Conservation (phyloP, 495 filamentous ascomycete species). For the Talaromyces nanjingensis region DNA sequence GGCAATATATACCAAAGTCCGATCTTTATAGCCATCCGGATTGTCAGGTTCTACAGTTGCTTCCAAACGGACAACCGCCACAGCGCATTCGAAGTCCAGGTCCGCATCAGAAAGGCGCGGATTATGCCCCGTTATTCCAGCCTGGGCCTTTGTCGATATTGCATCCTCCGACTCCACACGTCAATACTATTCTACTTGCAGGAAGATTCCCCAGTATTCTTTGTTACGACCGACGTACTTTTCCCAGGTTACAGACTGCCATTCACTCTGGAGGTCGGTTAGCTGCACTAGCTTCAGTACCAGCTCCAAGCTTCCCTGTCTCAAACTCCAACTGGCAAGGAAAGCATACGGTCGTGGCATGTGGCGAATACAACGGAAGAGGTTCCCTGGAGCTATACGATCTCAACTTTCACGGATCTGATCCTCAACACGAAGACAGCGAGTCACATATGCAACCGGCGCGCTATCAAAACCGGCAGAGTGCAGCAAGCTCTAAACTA, state of each 20-base stretch:
- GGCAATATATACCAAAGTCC: conserved; percentile 22
- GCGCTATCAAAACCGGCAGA: conserved; percentile 70
- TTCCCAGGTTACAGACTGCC: conserved; percentile 68
- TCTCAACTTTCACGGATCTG: conserved; percentile 32
- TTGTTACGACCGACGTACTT: conserved; percentile 81
- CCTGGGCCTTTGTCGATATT: conserved; percentile 77
- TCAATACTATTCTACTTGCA: conserved; percentile 51
- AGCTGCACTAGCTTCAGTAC: conserved; percentile 68
- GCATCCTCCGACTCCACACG: conserved; percentile 55
- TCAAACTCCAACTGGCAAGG: conserved; percentile 42
- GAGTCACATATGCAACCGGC: conserved; percentile 16
- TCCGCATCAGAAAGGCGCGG: conserved; percentile 31
- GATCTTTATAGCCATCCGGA: conserved; percentile 31
- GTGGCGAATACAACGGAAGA: conserved; percentile 91
- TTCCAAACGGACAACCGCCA: conserved; percentile 31
- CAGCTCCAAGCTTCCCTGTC: conserved; percentile 48
- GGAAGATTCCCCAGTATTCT: conserved; percentile 88
- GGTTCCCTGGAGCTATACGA: conserved; percentile 87
- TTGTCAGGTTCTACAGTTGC: conserved; percentile 32
- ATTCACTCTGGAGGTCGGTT: conserved; percentile 79
- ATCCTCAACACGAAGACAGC: conserved; percentile 14
- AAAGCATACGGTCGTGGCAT: conserved; percentile 65
- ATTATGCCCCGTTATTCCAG: conserved; percentile 70
- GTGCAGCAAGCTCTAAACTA: conserved; percentile 70
- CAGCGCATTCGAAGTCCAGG: conserved; percentile 37